These are phyloP conservation scores for Calonectria honghensis DNA, from an alignment of 2,329 filamentous ascomycete species.

Conservation along the genomic window DNA sequence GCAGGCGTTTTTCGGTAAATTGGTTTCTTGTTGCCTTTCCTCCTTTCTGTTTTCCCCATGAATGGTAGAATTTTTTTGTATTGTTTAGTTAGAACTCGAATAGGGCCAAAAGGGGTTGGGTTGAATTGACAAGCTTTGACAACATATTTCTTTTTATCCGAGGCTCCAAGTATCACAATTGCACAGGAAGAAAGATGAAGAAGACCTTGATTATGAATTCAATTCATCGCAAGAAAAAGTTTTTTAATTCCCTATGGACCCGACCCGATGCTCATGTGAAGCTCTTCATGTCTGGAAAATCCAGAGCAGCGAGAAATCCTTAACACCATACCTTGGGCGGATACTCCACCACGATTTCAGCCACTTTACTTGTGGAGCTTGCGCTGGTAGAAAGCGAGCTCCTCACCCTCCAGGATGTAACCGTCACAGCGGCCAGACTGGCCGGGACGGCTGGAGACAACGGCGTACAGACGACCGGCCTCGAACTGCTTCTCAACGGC, in stretches of 20 bases:
- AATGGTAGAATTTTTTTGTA: slow-evolving; percentile 32
- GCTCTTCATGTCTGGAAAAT: slow-evolving; percentile 61
- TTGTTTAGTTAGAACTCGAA: slow-evolving; percentile 29
- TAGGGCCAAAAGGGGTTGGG: slow-evolving; percentile 24
- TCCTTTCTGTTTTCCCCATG: slow-evolving; percentile 19
- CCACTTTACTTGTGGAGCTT: slow-evolving; percentile 95
- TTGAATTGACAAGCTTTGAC: slow-evolving; percentile 38
- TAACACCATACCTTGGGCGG: slow-evolving; percentile 62
- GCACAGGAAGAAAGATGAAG: slow-evolving; percentile 35
- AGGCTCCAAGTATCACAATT: slow-evolving; percentile 41
- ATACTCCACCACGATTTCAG: slow-evolving; percentile 49
- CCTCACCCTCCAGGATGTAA: slow-evolving; percentile 99
- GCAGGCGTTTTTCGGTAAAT: slow-evolving; percentile 32
- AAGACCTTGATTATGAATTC: slow-evolving; percentile 56
- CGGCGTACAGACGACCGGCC: slow-evolving; percentile 97
- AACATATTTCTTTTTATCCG: not conserved
- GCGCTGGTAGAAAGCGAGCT: slow-evolving; percentile 99
- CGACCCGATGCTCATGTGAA: slow-evolving; percentile 62
- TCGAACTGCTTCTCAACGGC: slow-evolving; percentile 99
- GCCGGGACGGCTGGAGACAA: slow-evolving; percentile 93
- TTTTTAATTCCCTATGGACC: slow-evolving; percentile 63
- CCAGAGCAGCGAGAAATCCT: slow-evolving; percentile 61
- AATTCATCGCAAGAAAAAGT: slow-evolving; percentile 58
- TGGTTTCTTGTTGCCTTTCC: slow-evolving; percentile 30
- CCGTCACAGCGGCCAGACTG: slow-evolving; percentile 98